These are phyloP conservation scores for Mycena sanguinolenta DNA, from an alignment of 768 basidiomycete genomes.

Conservation along the genomic window DNA sequence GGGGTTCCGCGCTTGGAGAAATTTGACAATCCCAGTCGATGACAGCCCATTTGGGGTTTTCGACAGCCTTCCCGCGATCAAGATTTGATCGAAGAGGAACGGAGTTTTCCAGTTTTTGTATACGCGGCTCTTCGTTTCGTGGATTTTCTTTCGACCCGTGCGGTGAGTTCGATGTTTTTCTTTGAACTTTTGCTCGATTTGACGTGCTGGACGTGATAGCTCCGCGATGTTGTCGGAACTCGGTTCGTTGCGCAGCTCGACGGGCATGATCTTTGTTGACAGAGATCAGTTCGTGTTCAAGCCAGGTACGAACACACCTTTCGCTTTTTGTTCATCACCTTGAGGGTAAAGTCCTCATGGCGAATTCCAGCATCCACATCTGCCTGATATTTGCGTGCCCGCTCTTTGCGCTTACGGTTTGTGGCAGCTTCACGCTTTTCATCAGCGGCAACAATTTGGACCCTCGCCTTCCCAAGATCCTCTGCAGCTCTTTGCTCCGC, in stretches of 20 bases:
- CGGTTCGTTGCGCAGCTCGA: background rate
- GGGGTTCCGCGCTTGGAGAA: background rate
- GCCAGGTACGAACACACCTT: background rate
- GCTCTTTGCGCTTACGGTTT: background rate
- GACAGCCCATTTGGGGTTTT: background rate
- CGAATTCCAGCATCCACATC: background rate
- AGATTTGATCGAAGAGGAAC: background rate
- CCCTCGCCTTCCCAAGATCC: background rate
- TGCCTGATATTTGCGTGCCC: background rate
- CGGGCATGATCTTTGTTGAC: background rate
- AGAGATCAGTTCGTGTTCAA: background rate
- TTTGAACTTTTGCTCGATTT: background rate
- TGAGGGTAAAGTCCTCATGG: background rate
- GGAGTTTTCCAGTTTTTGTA: background rate
- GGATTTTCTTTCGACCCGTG: background rate
- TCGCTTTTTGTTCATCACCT: background rate
- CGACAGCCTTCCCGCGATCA: background rate
- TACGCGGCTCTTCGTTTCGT: background rate
- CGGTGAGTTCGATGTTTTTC: background rate
- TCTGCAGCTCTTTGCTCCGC: background rate
- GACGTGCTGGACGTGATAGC: background rate
- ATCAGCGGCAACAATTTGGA: background rate
- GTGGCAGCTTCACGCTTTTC: background rate
- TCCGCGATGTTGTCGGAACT: background rate
- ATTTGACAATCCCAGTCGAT: background rate